Evolutionary conservation across 352 stramenopile genomes (phyloP).

Genomic region (Nothophytophthora sp.): DNA sequence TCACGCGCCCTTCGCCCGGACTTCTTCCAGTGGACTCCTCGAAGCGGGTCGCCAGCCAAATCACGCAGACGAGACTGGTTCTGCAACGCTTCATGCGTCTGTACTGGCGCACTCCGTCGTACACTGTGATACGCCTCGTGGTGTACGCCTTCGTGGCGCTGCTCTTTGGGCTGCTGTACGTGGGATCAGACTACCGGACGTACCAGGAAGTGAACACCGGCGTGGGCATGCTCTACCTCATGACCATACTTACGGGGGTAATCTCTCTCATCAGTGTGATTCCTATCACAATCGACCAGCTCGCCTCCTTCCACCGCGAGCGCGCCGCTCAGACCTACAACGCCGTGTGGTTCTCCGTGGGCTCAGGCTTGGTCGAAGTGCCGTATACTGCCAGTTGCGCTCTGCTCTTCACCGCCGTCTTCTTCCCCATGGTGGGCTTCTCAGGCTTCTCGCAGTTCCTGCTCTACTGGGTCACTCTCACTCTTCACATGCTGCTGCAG

Average conservation of each 20-base stretch:
- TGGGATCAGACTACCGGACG: conserved; percentile 21
- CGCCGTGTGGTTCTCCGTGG: conserved; percentile 45
- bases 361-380: conserved; percentile 66
- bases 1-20: neutral
- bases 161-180: conserved; percentile 17
- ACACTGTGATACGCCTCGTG: conserved; percentile 69
- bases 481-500: no score
- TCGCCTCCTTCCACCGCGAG: conserved; percentile 57
- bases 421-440: conserved; percentile 29
- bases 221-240: no score
- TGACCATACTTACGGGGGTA: no score
- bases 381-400: conserved; percentile 20
- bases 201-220: conserved; percentile 35
- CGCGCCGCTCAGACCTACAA: conserved; percentile 76
- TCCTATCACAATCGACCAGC: conserved; percentile 60
- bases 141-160: conserved; percentile 12
- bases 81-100: conserved; percentile 45
- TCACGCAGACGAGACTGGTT: conserved; percentile 34
- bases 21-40: conserved; percentile 9
- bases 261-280: conserved; percentile 61
- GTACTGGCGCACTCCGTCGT: conserved; percentile 84
- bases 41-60: conserved; percentile 22
- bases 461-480: no score
- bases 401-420: conserved; percentile 23
- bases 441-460: conserved; percentile 5